phyloP scores from a whole-genome alignment of 345 rosid species.

The Populus simonii region DNA sequence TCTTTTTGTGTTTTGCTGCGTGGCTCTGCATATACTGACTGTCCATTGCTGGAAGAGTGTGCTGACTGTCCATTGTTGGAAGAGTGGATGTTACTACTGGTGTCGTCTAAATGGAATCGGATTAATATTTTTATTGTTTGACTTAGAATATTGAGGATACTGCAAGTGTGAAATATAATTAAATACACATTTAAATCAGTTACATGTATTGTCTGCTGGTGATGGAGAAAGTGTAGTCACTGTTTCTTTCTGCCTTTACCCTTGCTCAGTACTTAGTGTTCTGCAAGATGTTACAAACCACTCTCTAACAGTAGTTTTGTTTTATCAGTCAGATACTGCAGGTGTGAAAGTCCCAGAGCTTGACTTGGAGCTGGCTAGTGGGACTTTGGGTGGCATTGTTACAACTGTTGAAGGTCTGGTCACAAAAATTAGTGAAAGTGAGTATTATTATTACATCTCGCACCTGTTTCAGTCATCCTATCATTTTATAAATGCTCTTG shows the following conservation, averaged over 20 bases:
- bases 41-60: no score
- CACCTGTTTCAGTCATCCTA: neutral
- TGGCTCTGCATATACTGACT: no score
- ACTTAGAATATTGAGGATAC: no score
- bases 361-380: conserved; percentile 83
- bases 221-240: neutral
- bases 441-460: conserved; percentile 30
- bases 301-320: conserved; percentile 2
- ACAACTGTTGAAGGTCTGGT: conserved; percentile 94
- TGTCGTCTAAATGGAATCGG: no score
- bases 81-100: no score
- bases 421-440: conserved; percentile 89
- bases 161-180: no score
- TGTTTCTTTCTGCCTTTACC: neutral
- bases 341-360: conserved; percentile 77
- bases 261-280: no score
- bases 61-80: no score
- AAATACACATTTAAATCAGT: no score
- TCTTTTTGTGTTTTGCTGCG: no score
- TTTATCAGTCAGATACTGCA: conserved; percentile 80
- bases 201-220: no score
- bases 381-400: conserved; percentile 85
- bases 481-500: neutral
- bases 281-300: neutral
- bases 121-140: no score